These are phyloP conservation scores for Penicillium verhagenii DNA, from an alignment of 495 filamentous ascomycete genomes.

Conservation along the genomic window DNA sequence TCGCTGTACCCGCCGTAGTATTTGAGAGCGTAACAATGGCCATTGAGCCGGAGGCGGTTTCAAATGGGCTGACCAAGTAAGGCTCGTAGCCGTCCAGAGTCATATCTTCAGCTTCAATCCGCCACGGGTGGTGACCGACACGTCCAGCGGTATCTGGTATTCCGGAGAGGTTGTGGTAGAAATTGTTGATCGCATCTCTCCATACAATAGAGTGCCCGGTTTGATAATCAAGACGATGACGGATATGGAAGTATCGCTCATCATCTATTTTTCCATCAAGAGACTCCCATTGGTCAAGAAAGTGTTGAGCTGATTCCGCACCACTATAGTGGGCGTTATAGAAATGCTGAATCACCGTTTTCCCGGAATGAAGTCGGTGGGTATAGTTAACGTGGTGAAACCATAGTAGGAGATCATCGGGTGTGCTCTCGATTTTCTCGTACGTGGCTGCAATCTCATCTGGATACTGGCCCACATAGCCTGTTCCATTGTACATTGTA, in stretches of 20 bases:
- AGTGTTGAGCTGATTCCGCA: slow-evolving; percentile 56
- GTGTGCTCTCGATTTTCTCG: slow-evolving; percentile 62
- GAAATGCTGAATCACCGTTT: slow-evolving; percentile 75
- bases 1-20: slow-evolving; percentile 49
- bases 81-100: slow-evolving; percentile 51
- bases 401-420: slow-evolving; percentile 69
- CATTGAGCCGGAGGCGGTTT: slow-evolving; percentile 50
- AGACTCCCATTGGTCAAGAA: slow-evolving; percentile 51
- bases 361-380: slow-evolving; percentile 58
- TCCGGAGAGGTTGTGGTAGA: slow-evolving; percentile 57
- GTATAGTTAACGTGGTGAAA: slow-evolving; percentile 76
- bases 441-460: slow-evolving; percentile 53
- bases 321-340: slow-evolving; percentile 70
- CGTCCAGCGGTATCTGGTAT: slow-evolving; percentile 56
- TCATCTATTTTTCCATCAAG: slow-evolving; percentile 58
- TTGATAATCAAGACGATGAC: slow-evolving; percentile 60
- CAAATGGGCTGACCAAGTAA: slow-evolving; percentile 51
- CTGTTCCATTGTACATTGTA: slow-evolving; percentile 66
- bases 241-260: slow-evolving; percentile 58
- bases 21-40: slow-evolving; percentile 52
- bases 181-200: slow-evolving; percentile 63
- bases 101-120: slow-evolving; percentile 67
- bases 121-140: slow-evolving; percentile 58
- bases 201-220: slow-evolving; percentile 68
- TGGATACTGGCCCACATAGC: slow-evolving; percentile 65